These are phyloP conservation scores for Trichoderma harzianum DNA, from an alignment of 2,329 filamentous ascomycete species.

Conservation along the genomic window DNA sequence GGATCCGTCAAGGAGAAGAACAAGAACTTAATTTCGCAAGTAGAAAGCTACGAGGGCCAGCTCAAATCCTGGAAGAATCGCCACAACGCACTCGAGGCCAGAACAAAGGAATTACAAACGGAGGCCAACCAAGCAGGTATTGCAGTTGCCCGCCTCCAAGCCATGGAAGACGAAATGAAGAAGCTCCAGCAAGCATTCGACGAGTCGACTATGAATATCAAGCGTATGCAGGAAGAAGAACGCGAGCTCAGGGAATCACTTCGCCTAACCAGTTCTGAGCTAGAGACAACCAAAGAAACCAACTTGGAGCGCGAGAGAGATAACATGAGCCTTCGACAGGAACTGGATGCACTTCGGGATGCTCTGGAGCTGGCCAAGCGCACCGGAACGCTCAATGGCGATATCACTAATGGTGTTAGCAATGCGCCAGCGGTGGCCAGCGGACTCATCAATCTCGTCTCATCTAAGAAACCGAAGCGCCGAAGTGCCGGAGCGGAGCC, in stretches of 20 bases:
- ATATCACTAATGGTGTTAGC: conserved; percentile 39
- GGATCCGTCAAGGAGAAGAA: conserved; percentile 93
- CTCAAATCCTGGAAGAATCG: conserved; percentile 94
- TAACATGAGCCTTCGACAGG: conserved; percentile 79
- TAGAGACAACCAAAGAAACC: conserved; percentile 73
- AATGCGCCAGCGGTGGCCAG: conserved; percentile 53
- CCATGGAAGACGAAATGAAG: conserved; percentile 94
- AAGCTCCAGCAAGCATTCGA: conserved; percentile 85
- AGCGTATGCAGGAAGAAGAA: conserved; percentile 92
- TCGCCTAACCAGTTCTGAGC: conserved; percentile 71
- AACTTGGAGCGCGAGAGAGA: conserved; percentile 78
- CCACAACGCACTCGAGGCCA: conserved; percentile 83
- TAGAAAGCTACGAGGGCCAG: conserved; percentile 94
- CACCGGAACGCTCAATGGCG: conserved; percentile 69
- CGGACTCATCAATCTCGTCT: conserved; percentile 93
- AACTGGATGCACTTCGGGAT: conserved; percentile 85
- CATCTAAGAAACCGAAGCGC: conserved; percentile 94
- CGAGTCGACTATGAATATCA: conserved; percentile 85
- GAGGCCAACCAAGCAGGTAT: conserved; percentile 98
- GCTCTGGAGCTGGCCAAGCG: conserved; percentile 86
- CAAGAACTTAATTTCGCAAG: conserved; percentile 80
- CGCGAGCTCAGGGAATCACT: conserved; percentile 79
- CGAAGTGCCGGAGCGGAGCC: conserved; percentile 86
- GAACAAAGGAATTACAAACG: conserved; percentile 89
- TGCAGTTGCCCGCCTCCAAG: conserved; percentile 81